phyloP scores from a whole-genome alignment of 495 filamentous ascomycete species.

The Cudoniella acicularis region DNA sequence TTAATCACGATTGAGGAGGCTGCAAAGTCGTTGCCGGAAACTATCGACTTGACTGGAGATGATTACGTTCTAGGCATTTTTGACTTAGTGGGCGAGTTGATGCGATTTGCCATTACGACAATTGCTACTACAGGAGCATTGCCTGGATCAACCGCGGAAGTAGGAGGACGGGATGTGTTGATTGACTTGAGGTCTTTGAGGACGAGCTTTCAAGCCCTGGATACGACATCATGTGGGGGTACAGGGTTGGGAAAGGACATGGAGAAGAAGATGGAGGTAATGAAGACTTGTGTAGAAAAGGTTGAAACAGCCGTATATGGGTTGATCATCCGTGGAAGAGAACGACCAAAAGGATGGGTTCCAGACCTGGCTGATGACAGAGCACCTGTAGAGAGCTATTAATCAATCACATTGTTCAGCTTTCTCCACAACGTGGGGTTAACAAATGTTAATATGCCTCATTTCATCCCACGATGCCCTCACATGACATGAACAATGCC shows the following conservation, averaged over 20 bases:
- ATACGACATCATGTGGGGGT: conserved; percentile 37
- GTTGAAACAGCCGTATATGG: conserved; percentile 89
- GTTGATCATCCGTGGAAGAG: conserved; percentile 76
- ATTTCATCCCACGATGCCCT: background rate
- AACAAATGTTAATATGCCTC: background rate
- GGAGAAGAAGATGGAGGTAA: conserved; percentile 79
- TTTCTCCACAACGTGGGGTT: background rate
- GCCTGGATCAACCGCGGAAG: conserved; percentile 33
- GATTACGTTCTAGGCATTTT: conserved; percentile 93
- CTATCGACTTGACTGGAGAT: conserved; percentile 61
- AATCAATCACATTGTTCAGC: background rate
- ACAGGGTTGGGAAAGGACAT: conserved; percentile 57
- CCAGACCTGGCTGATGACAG: conserved; percentile 62
- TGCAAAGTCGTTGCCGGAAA: conserved; percentile 12
- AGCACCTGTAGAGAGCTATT: conserved; percentile 24
- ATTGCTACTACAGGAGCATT: conserved; percentile 61
- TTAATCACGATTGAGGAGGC: conserved; percentile 66
- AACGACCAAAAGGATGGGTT: conserved; percentile 89
- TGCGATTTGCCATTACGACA: conserved; percentile 86
- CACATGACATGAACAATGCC: background rate
- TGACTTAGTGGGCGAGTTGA: conserved; percentile 90
- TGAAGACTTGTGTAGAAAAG: conserved; percentile 86
- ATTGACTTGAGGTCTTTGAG: conserved; percentile 72
- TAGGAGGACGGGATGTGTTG: conserved; percentile 53
- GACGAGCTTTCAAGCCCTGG: conserved; percentile 66